Evolutionary conservation across 441 rosid species (phyloP).

Genomic region (Adansonia gregorii): DNA sequence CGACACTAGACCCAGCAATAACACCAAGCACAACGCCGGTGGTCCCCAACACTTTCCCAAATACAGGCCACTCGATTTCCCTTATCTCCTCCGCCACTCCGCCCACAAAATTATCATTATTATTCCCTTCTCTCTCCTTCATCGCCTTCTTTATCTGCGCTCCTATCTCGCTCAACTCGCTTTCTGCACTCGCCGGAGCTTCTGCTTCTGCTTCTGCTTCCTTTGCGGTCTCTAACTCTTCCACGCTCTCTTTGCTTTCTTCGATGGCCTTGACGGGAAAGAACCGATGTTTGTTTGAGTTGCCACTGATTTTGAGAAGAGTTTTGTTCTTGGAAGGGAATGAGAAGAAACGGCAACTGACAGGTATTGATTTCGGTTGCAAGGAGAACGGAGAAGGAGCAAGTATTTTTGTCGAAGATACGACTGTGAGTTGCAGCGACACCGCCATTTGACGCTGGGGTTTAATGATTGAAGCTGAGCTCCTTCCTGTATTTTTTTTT

Average conservation of each 20-base stretch:
- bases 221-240: constrained; percentile 39
- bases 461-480: background rate
- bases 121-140: constrained; percentile 61
- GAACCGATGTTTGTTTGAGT: constrained; percentile 15
- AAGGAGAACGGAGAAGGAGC: background rate
- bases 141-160: constrained; percentile 73
- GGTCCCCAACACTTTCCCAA: constrained; percentile 76
- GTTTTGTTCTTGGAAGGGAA: constrained; percentile 6
- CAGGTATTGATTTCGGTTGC: background rate
- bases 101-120: constrained; percentile 50
- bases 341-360: background rate
- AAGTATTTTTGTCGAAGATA: constrained; percentile 25
- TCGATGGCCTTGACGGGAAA: constrained; percentile 45
- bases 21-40: constrained; percentile 90
- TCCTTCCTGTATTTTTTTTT: background rate
- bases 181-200: constrained; percentile 29
- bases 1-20: constrained; percentile 82
- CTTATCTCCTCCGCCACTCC: constrained; percentile 85
- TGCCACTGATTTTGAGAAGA: background rate
- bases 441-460: constrained; percentile 34
- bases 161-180: constrained; percentile 53
- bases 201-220: constrained; percentile 16
- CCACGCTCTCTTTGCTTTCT: constrained; percentile 52
- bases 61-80: constrained; percentile 90
- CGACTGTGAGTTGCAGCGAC: constrained; percentile 38